Evolutionary conservation across 2,329 filamentous ascomycete genomes (phyloP).

Genomic region (Aspergillus flavus): DNA sequence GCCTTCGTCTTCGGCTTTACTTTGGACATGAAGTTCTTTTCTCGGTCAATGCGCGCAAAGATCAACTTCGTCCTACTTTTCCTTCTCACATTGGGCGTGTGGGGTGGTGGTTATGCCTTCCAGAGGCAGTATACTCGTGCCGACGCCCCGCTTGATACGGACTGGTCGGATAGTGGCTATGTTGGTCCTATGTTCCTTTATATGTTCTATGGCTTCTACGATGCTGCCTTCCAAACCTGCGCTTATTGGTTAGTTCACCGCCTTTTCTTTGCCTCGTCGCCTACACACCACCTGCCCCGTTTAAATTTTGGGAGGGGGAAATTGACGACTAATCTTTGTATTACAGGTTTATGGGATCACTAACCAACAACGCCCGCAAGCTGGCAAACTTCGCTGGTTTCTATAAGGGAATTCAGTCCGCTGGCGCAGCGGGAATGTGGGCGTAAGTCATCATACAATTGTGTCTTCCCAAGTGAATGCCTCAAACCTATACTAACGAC

Average conservation of each 20-base stretch:
- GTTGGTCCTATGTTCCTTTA: constrained; percentile 83
- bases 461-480: neutral
- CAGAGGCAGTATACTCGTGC: constrained; percentile 63
- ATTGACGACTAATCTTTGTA: neutral
- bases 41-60: constrained; percentile 70
- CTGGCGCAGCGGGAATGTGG: constrained; percentile 67
- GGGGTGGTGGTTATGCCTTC: constrained; percentile 82
- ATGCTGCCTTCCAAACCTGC: constrained; percentile 86
- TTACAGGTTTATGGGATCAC: constrained; percentile 80
- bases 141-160: constrained; percentile 40
- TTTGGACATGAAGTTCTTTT: constrained; percentile 63
- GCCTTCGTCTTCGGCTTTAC: constrained; percentile 72
- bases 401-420: constrained; percentile 91
- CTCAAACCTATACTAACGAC: constrained; percentile 10
- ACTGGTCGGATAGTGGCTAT: constrained; percentile 71
- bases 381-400: constrained; percentile 89
- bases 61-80: constrained; percentile 64
- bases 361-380: constrained; percentile 90
- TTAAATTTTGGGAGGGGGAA: neutral
- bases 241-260: constrained; percentile 75
- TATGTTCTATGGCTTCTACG: constrained; percentile 88
- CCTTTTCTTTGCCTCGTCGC: neutral
- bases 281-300: neutral
- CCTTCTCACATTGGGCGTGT: constrained; percentile 72
- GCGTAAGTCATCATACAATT: constrained; percentile 32